Base-by-base conservation (phyloP, 1,284 basidiomycete genomes). In the Tetrapyrgos nigripes region DNA sequence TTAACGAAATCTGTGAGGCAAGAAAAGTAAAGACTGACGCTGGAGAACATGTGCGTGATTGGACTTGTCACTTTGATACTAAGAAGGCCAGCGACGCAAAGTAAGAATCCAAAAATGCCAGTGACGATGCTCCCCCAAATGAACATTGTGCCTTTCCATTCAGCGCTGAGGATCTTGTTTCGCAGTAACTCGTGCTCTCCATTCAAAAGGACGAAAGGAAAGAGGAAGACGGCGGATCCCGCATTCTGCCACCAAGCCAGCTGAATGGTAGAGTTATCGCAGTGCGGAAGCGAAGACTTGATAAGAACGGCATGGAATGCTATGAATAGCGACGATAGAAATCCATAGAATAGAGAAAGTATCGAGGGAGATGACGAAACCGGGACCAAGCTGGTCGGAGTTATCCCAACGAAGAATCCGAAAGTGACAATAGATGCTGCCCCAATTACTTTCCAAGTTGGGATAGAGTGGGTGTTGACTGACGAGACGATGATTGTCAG, bases 221-320 rank as follows among this genome's bases (percentile, higher is more conserved):
- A 66, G 24, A 91, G 73, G 57, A 89, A 74, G n/a, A 83, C 59
- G 1, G 86, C 86, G 9, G 87, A 88, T 40, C 87, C 87, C 17
- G 81, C 78, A 67, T 91, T 91, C 21, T 87, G 88, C 88, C 88
- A 91, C 79, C 88, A 91, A 3, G 88, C 87, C 13, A 91, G 79
- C 66, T 89, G 80, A 56, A 90, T 87, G 1, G 88, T 87, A 17
- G 85, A 88, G 65, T 87, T 86, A 63, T 85, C 79, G 68, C 87
- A 88, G 64, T 86, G 71, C 1, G 86, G 85, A 3, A 91, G 77
- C 14, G 88, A 88, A 27, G 73, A 77, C 70, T 91, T 91, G 76
- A 92, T 88, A 40, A 91, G 76, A 8, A 91, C 88, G 4, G 88
- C 86, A 63, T 92, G 89, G 43, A 91, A 73, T 2, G 89, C 88